Conservation (phyloP, 2,329 filamentous ascomycete species). For the Penicillium paneum region DNA sequence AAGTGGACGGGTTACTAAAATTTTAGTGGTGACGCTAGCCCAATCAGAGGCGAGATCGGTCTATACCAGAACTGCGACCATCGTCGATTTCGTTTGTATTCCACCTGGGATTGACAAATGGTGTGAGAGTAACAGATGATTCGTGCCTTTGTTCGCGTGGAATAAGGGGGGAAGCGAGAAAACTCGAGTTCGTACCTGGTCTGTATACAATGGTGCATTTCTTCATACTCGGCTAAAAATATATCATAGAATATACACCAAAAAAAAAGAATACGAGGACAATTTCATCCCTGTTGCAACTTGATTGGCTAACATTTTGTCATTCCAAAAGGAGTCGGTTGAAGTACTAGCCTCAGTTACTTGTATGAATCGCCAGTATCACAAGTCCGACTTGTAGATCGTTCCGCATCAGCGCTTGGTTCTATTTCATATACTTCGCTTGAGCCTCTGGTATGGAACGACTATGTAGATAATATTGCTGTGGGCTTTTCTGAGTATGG, state of each 20-base stretch:
- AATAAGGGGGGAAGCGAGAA: too few relatives aligned
- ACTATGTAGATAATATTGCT: neutral
- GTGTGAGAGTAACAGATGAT: neutral
- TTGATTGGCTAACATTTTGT: neutral
- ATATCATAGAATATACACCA: neutral
- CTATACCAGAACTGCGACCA: constrained; percentile 4
- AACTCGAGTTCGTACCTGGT: neutral
- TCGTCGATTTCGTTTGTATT: neutral
- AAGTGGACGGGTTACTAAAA: constrained; percentile 37
- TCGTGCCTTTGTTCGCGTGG: neutral
- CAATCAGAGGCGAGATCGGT: constrained; percentile 32
- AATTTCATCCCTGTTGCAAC: neutral
- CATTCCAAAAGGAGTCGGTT: neutral
- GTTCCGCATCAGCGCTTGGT: neutral
- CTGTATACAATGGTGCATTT: neutral
- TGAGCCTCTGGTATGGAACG: neutral
- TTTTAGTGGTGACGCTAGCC: constrained; percentile 45
- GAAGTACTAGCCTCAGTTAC: neutral
- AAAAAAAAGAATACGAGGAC: neutral
- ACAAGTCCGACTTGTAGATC: neutral
- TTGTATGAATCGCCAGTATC: neutral
- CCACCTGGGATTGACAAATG: neutral
- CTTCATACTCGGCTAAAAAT: constrained; percentile 2
- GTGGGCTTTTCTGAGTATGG: too few relatives aligned
- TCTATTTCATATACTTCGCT: neutral